phyloP scores from a whole-genome alignment of 441 rosid species.

The Arabidopsis lyrata region DNA sequence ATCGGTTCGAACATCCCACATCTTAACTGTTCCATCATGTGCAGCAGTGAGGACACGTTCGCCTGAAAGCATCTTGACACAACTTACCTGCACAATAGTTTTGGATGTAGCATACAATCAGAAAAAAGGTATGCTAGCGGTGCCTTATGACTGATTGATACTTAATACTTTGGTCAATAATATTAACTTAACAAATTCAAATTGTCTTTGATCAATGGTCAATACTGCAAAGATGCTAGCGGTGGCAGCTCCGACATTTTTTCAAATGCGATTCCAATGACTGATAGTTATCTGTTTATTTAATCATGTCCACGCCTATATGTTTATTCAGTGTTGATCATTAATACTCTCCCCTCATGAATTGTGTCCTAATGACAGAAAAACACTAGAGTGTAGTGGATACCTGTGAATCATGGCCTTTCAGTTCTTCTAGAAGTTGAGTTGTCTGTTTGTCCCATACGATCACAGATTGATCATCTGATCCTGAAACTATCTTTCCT shows the following conservation, averaged over 20 bases:
- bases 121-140: constrained; percentile 7
- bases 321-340: constrained; percentile 18
- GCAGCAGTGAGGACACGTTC: constrained; percentile 97
- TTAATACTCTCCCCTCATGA: constrained; percentile 2
- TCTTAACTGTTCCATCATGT: constrained; percentile 97
- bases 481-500: constrained; percentile 97
- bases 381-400: constrained; percentile 27
- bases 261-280: constrained; percentile 17
- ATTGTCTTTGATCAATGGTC: constrained; percentile 4
- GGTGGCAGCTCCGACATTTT: constrained; percentile 32
- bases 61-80: constrained; percentile 97
- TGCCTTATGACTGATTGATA: constrained; percentile 23
- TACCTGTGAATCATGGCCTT: constrained; percentile 98
- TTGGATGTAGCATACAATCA: constrained; percentile 35
- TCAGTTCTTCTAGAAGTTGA: constrained; percentile 92
- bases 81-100: constrained; percentile 70
- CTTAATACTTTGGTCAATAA: constrained; percentile 16
- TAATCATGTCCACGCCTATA: constrained; percentile 4
- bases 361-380: constrained; percentile 9
- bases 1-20: constrained; percentile 99
- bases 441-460: constrained; percentile 99
- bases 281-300: constrained; percentile 14
- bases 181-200: constrained; percentile 14
- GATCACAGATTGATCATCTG: constrained; percentile 93
- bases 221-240: not conserved